Percentiles rank a stretch among this genome's conserved stretches.
These are phyloP conservation scores for Microsporum ferrugineum DNA, from an alignment of 2,329 filamentous ascomycete genomes.

Conservation along the genomic window DNA sequence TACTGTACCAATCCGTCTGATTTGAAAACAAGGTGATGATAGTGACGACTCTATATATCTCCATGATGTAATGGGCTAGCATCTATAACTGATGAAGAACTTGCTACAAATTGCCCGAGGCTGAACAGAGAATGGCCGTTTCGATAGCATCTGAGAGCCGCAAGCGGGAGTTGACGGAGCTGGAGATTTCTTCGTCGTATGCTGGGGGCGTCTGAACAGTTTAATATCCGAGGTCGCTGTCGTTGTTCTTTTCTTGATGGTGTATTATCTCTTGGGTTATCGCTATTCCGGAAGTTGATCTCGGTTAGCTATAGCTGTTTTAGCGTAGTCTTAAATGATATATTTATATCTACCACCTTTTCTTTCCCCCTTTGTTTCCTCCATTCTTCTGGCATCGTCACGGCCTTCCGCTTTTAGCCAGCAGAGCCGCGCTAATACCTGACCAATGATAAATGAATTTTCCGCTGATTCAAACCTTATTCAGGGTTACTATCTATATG, in stretches of 20 bases:
- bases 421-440: background rate
- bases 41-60: slow-evolving; percentile 2
- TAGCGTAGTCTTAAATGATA: background rate
- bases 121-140: background rate
- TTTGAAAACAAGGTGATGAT: background rate
- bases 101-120: background rate
- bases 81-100: background rate
- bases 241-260: background rate
- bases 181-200: background rate
- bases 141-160: background rate
- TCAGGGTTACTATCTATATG: background rate
- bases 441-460: background rate
- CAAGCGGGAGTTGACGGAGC: background rate
- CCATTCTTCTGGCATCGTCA: background rate
- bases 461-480: background rate
- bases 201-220: background rate
- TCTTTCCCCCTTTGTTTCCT: background rate
- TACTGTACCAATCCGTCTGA: slow-evolving; percentile 53
- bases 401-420: background rate
- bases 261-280: slow-evolving; percentile 1
- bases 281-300: background rate
- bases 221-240: background rate
- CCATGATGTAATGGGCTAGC: slow-evolving; percentile 1
- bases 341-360: background rate
- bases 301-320: background rate